A percentile compares a stretch with the other conserved stretches of the same genome.
phyloP scores from a whole-genome alignment of 1,284 basidiomycete species.

The Chiua sp. region DNA sequence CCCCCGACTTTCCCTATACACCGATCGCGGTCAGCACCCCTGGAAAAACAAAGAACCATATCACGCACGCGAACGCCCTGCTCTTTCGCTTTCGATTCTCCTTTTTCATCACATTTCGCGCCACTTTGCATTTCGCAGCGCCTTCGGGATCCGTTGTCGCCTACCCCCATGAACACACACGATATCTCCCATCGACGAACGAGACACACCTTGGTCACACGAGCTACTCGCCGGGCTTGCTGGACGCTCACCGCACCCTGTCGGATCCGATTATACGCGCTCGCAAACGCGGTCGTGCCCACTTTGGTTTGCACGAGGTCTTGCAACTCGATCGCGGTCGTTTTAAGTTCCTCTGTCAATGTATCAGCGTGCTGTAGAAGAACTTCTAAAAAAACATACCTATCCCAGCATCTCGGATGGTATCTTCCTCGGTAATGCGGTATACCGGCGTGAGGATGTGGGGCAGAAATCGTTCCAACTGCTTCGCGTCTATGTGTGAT shows the following conservation, averaged over 20 bases:
- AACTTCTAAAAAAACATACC: slow-evolving; percentile 53
- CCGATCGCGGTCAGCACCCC: not conserved
- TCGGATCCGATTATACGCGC: slow-evolving; percentile 80
- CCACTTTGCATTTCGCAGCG: slow-evolving; percentile 77
- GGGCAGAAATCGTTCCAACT: slow-evolving; percentile 73
- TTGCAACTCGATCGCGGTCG: slow-evolving; percentile 84
- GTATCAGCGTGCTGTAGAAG: not conserved
- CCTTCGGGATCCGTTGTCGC: slow-evolving; percentile 76
- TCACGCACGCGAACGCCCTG: slow-evolving; percentile 59
- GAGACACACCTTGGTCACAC: slow-evolving; percentile 59
- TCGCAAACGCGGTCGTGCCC: slow-evolving; percentile 82
- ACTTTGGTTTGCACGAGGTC: slow-evolving; percentile 89
- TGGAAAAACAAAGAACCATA: not conserved
- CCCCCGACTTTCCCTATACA: slow-evolving; percentile 45
- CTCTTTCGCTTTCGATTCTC: slow-evolving; percentile 84
- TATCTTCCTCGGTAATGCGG: slow-evolving; percentile 87
- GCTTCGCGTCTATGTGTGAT: slow-evolving; percentile 63
- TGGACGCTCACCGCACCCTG: slow-evolving; percentile 73
- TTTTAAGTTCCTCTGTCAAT: slow-evolving; percentile 79
- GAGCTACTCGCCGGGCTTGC: slow-evolving; percentile 73
- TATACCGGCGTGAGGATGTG: slow-evolving; percentile 91
- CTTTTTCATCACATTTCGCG: slow-evolving; percentile 74
- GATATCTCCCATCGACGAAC: not conserved
- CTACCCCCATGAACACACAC: slow-evolving; percentile 18
- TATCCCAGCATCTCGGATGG: slow-evolving; percentile 77